Evolutionary conservation across 73 alveolate species (phyloP).

Genomic region (Paramecium sonneborni): DNA sequence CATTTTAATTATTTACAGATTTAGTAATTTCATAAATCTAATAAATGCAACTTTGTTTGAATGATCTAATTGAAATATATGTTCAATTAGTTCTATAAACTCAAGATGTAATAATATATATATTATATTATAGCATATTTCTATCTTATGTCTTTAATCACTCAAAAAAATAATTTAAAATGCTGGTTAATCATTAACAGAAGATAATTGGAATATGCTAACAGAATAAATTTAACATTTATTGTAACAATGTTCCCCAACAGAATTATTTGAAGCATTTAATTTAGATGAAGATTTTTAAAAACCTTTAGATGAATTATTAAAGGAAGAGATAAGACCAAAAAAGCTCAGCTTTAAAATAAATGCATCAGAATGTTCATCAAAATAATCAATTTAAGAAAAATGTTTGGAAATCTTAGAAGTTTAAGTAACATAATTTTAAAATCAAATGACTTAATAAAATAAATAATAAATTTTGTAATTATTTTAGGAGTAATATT

Average conservation of each 20-base stretch:
- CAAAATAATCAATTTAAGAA: neutral
- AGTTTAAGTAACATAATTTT: neutral
- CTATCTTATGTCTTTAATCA: constrained; percentile 1
- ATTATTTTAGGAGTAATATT: neutral
- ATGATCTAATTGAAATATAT: constrained; percentile 36
- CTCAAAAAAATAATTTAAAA: neutral
- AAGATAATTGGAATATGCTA: constrained; percentile 30
- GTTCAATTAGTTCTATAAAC: neutral
- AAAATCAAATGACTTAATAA: neutral
- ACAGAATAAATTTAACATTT: neutral
- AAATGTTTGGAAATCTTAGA: neutral
- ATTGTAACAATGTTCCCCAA: constrained; percentile 26
- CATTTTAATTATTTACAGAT: constrained; percentile 4
- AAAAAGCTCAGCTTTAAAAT: constrained; percentile 28
- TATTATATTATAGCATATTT: neutral
- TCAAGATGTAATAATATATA: neutral
- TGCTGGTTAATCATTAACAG: neutral
- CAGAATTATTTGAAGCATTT: constrained; percentile 37
- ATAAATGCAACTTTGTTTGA: neutral
- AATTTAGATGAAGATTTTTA: constrained; percentile 51
- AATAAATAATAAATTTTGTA: neutral
- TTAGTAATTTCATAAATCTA: neutral
- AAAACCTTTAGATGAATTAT: constrained; percentile 22
- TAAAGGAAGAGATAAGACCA: constrained; percentile 27
- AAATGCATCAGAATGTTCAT: neutral